A percentile compares a stretch with the other conserved stretches of the same genome.
phyloP scores from a whole-genome alignment of 1,284 basidiomycete species.

The Porogramme epimiltina region DNA sequence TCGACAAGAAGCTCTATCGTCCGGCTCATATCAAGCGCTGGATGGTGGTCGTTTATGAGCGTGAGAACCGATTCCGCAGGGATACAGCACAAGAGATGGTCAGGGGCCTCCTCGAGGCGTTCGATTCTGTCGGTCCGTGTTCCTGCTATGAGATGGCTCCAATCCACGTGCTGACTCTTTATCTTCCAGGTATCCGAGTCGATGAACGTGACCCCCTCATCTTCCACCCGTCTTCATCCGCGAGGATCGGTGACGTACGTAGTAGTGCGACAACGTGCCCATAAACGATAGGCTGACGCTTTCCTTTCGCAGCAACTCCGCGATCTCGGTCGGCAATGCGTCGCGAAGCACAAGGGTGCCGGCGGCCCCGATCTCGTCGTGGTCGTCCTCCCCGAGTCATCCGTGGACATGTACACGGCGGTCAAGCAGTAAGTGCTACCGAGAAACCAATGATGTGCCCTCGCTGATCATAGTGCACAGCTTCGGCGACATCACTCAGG shows the following conservation, averaged over 20 bases:
- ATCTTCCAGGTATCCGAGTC: conserved; percentile 51
- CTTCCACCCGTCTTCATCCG: conserved; percentile 43
- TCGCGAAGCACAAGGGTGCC: conserved; percentile 33
- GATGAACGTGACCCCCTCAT: conserved; percentile 43
- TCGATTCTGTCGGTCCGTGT: conserved; percentile 56
- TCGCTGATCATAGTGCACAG: conserved; percentile 4
- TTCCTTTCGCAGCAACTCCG: conserved; percentile 44
- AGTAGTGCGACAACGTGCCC: no score
- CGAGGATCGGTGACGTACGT: conserved; percentile 47
- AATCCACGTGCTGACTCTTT: neutral
- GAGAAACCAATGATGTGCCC: no score
- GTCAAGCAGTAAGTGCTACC: conserved; percentile 63
- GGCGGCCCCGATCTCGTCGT: conserved; percentile 59
- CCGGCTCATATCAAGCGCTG: conserved; percentile 55
- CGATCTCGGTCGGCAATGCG: conserved; percentile 45
- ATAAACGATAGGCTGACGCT: neutral
- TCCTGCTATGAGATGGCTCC: neutral
- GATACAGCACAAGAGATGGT: conserved; percentile 51
- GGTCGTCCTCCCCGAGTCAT: conserved; percentile 71
- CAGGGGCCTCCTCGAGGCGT: conserved; percentile 45
- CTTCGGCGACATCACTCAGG: conserved; percentile 33
- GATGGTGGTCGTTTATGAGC: conserved; percentile 67
- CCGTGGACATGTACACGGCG: conserved; percentile 71
- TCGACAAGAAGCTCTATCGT: conserved; percentile 63
- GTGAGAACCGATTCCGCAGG: conserved; percentile 50